Percentiles rank a stretch among this genome's conserved stretches.
Conservation (phyloP, 2,329 filamentous ascomycete genomes). For the Rachicladosporium sp. region DNA sequence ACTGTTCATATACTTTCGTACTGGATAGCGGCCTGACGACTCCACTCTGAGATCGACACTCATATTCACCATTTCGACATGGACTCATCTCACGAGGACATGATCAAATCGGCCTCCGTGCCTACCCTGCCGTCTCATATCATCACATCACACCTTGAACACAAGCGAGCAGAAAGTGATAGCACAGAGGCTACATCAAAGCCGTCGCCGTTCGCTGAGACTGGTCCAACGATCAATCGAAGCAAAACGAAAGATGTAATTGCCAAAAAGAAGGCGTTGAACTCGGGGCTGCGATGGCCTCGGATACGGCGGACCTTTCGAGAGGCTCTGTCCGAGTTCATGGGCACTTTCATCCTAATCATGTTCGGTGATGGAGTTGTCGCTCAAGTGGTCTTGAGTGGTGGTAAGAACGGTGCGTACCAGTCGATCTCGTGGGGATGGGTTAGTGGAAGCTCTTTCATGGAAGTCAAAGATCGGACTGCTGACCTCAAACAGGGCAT, state of each 20-base stretch:
- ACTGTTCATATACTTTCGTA: too few relatives aligned
- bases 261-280: conserved; percentile 8
- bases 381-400: conserved; percentile 53
- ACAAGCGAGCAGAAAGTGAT: conserved; percentile 8
- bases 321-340: conserved; percentile 55
- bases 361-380: conserved; percentile 57
- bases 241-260: conserved; percentile 14
- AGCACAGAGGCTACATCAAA: conserved; percentile 1
- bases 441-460: conserved; percentile 5
- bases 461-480: neutral
- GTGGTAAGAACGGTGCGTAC: conserved; percentile 35
- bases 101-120: too few relatives aligned
- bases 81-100: too few relatives aligned
- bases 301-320: conserved; percentile 38
- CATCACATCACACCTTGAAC: conserved; percentile 16
- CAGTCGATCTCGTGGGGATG: conserved; percentile 40
- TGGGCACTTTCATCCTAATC: conserved; percentile 55
- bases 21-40: too few relatives aligned
- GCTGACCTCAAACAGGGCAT: conserved; percentile 31
- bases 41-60: too few relatives aligned
- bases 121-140: too few relatives aligned
- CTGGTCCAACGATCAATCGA: conserved; percentile 18
- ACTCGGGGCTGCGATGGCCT: conserved; percentile 39
- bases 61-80: too few relatives aligned
- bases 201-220: conserved; percentile 3